phyloP scores from a whole-genome alignment of 2,329 filamentous ascomycete species.

The Chrysosporium queenslandicum region DNA sequence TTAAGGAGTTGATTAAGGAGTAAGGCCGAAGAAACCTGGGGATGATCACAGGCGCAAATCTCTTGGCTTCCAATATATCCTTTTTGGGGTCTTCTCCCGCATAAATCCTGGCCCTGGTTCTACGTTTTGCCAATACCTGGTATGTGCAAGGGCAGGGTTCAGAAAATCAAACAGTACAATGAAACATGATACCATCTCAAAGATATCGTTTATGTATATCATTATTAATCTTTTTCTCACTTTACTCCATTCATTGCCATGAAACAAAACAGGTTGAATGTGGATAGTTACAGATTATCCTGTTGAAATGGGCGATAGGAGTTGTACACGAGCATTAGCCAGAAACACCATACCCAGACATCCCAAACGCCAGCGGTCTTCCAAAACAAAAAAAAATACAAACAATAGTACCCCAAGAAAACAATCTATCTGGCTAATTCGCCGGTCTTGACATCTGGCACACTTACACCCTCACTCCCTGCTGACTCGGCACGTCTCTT shows the following conservation, averaged over 20 bases:
- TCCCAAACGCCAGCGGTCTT: conserved; percentile 3
- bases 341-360: not conserved
- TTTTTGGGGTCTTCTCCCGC: not conserved
- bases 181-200: conserved; percentile 5
- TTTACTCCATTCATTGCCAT: too few relatives aligned
- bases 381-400: too few relatives aligned
- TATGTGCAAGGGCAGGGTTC: not conserved
- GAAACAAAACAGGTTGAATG: conserved; percentile 5
- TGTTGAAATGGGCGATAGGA: not conserved
- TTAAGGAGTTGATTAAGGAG: conserved; percentile 33
- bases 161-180: conserved; percentile 9
- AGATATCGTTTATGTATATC: conserved; percentile 2
- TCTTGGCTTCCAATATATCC: not conserved
- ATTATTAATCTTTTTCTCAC: conserved; percentile 3
- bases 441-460: conserved; percentile 22
- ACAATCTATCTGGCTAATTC: conserved; percentile 24
- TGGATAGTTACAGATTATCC: not conserved
- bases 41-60: not conserved
- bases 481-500: conserved; percentile 48
- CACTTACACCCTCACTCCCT: conserved; percentile 22
- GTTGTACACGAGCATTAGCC: not conserved
- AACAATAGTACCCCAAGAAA: too few relatives aligned
- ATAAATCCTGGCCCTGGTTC: conserved; percentile 6
- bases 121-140: not conserved
- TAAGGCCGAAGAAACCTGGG: not conserved